Percentiles rank a stretch among this genome's conserved stretches.
Evolutionary conservation across 2,329 filamentous ascomycete species (phyloP).

Genomic region (Trichophyton benhamiae): DNA sequence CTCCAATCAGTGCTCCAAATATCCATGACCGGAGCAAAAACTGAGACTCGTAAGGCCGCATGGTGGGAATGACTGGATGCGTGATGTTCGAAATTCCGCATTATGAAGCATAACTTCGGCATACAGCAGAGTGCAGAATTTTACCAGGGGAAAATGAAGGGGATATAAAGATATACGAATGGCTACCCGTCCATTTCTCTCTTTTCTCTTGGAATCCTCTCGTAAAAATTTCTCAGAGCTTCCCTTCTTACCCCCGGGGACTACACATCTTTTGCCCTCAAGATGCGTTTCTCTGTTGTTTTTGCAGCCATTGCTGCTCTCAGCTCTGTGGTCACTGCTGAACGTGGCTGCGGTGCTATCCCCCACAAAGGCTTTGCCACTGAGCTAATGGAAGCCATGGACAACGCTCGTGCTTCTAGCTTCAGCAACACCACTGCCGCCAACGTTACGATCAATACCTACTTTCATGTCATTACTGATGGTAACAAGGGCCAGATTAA

Average conservation of each 20-base stretch:
- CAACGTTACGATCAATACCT: constrained; percentile 27
- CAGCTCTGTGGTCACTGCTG: constrained; percentile 5
- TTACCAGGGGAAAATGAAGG: not conserved
- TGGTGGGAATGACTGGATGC: not conserved
- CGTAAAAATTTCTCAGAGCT: not conserved
- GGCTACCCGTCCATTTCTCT: not conserved
- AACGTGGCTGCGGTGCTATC: not conserved
- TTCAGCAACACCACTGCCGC: not conserved
- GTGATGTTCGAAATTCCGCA: too few species aligned
- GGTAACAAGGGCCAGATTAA: constrained; percentile 26
- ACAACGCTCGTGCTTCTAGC: not conserved
- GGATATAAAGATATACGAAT: not conserved
- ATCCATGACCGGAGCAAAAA: not conserved
- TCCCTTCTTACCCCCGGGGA: not conserved
- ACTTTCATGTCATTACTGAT: constrained; percentile 36
- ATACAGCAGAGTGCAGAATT: not conserved
- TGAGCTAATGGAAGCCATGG: not conserved
- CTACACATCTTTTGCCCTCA: not conserved
- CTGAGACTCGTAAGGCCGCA: not conserved
- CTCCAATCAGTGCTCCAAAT: not conserved
- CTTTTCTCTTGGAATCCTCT: not conserved
- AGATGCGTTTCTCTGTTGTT: constrained; percentile 8
- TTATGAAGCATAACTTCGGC: not conserved
- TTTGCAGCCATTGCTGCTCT: constrained; percentile 7
- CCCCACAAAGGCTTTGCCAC: constrained; percentile 4